Evolutionary conservation across 2,329 filamentous ascomycete species (phyloP).

Genomic region (Hypoxylon sp.): DNA sequence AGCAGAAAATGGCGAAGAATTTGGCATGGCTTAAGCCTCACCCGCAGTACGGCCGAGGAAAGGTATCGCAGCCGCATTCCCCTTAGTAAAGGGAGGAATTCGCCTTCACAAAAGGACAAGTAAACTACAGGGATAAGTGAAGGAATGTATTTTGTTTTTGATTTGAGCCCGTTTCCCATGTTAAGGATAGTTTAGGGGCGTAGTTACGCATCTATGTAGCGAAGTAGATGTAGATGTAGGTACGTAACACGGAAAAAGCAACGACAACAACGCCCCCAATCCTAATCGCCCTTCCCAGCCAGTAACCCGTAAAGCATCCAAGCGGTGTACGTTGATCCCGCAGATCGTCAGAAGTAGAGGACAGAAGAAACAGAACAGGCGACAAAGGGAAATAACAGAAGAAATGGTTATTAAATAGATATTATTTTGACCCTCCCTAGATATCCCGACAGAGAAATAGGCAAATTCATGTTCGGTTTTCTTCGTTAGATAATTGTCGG

Average conservation of each 20-base stretch:
- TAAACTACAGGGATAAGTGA: background rate
- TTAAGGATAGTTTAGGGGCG: background rate
- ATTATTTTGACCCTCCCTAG: background rate
- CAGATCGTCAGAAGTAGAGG: background rate
- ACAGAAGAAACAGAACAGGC: background rate
- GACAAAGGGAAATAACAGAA: background rate
- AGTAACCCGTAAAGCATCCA: background rate
- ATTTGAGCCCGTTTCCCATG: background rate
- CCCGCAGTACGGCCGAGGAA: background rate
- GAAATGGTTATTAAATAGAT: background rate
- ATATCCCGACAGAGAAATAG: background rate
- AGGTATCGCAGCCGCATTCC: background rate
- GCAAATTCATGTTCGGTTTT: background rate
- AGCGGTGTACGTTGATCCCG: background rate
- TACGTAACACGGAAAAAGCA: background rate
- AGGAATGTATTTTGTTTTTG: constrained; percentile 1
- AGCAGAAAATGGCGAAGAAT: background rate
- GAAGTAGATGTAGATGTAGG: background rate
- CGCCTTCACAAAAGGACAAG: background rate
- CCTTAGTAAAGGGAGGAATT: background rate
- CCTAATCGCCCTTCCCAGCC: background rate
- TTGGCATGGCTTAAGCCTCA: background rate
- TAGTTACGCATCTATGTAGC: background rate
- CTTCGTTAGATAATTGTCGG: background rate
- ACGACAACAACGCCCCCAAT: background rate